Percentiles rank a stretch among this genome's conserved stretches.
Evolutionary conservation across 2,329 filamentous ascomycete species (phyloP).

Genomic region (Stagonosporopsis rhizophila): DNA sequence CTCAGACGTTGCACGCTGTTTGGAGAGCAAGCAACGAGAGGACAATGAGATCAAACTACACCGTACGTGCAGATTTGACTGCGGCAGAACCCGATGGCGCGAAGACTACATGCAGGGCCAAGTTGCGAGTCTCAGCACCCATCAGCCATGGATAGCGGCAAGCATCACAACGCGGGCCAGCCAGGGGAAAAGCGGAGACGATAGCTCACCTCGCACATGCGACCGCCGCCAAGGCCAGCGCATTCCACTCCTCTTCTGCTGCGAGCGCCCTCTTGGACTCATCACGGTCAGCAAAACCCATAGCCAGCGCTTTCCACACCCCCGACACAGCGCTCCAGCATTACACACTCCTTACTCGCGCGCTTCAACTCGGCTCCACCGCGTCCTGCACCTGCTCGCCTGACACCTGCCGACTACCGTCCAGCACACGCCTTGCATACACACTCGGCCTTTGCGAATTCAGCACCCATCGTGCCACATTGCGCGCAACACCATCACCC

Average conservation of each 20-base stretch:
- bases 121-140: neutral
- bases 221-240: constrained; percentile 14
- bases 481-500: constrained; percentile 13
- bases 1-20: neutral
- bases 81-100: neutral
- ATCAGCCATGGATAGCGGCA: too few species aligned
- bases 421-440: constrained; percentile 17
- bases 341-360: constrained; percentile 4
- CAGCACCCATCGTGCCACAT: neutral
- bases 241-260: constrained; percentile 7
- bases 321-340: neutral
- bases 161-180: neutral
- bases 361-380: constrained; percentile 8
- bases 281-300: neutral
- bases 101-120: constrained; percentile 6
- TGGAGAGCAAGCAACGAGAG: neutral
- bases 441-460: neutral
- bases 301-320: neutral
- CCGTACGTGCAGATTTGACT: neutral
- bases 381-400: constrained; percentile 17
- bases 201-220: constrained; percentile 17
- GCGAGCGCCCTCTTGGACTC: neutral
- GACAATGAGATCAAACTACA: too few species aligned
- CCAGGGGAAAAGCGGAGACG: constrained; percentile 14
- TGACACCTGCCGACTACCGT: constrained; percentile 8